Evolutionary conservation across 495 filamentous ascomycete genomes (phyloP).

Genomic region (Daldinia grandis): DNA sequence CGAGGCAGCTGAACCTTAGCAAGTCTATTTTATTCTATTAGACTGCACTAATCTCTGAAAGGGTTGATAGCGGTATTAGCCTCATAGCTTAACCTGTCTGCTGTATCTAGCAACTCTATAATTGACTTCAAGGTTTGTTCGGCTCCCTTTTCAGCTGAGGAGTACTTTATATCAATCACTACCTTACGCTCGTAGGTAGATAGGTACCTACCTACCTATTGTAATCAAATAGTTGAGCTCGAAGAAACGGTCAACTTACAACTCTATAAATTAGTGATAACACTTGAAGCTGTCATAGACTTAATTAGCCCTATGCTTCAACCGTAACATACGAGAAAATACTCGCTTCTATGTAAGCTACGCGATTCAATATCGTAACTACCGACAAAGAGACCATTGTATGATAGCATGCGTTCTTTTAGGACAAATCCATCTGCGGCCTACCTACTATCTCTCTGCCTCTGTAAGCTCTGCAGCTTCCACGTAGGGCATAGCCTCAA

Average conservation of each 20-base stretch:
- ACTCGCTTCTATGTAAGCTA: background rate
- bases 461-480: constrained; percentile 9
- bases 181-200: background rate
- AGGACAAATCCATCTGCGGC: background rate
- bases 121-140: background rate
- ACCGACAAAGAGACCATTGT: background rate
- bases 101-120: background rate
- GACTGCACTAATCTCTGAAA: background rate
- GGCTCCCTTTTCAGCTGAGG: background rate
- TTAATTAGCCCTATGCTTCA: background rate
- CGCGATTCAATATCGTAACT: background rate
- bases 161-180: background rate
- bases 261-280: background rate
- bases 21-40: background rate
- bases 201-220: too few relatives aligned
- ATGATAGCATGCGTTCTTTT: background rate
- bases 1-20: background rate
- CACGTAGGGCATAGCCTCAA: constrained; percentile 30
- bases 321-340: background rate
- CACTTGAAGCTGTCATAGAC: background rate
- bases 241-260: background rate
- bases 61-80: background rate
- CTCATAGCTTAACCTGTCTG: background rate
- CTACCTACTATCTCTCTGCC: background rate
- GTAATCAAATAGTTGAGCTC: background rate